Conservation (phyloP, 331 rosid genomes). For the Malus hybrid region DNA sequence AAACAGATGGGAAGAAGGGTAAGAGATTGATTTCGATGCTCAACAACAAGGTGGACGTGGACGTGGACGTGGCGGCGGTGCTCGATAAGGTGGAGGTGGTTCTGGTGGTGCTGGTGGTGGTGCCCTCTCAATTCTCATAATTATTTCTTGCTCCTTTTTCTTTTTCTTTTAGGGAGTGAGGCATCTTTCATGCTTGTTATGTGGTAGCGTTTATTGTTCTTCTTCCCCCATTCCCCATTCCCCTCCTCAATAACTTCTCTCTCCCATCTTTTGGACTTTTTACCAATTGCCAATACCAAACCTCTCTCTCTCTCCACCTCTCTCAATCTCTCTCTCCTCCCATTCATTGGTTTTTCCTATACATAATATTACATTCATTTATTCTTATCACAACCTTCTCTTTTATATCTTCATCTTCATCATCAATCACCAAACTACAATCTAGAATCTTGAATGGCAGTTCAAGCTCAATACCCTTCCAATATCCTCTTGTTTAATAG, state of each 20-base stretch:
- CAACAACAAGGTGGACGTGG: constrained; percentile 11
- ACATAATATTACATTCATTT: neutral
- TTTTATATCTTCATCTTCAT: neutral
- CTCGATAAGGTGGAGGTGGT: too few species aligned
- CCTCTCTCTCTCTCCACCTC: neutral
- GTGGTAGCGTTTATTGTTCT: constrained; percentile 38
- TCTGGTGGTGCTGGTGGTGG: constrained; percentile 10
- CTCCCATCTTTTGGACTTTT: constrained; percentile 20
- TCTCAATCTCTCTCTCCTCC: neutral
- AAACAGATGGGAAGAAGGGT: neutral
- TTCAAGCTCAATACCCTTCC: constrained; percentile 97
- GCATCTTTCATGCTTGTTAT: constrained; percentile 49
- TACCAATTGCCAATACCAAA: constrained; percentile 5
- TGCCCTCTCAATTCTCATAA: constrained; percentile 32
- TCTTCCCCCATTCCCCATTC: constrained; percentile 29
- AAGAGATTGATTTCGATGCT: constrained; percentile 19
- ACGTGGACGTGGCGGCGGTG: too few species aligned
- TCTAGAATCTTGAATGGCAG: constrained; percentile 53
- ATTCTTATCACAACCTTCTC: neutral
- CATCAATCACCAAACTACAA: neutral
- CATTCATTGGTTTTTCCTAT: neutral
- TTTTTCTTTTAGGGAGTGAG: constrained; percentile 9
- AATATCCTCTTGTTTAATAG: constrained; percentile 71
- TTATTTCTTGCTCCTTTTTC: constrained; percentile 21
- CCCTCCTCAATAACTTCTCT: constrained; percentile 1